Evolutionary conservation across 345 rosid species (phyloP), one percentile per base, ranked within the genome.

Genomic region (Citrus cavaleriei): DNA sequence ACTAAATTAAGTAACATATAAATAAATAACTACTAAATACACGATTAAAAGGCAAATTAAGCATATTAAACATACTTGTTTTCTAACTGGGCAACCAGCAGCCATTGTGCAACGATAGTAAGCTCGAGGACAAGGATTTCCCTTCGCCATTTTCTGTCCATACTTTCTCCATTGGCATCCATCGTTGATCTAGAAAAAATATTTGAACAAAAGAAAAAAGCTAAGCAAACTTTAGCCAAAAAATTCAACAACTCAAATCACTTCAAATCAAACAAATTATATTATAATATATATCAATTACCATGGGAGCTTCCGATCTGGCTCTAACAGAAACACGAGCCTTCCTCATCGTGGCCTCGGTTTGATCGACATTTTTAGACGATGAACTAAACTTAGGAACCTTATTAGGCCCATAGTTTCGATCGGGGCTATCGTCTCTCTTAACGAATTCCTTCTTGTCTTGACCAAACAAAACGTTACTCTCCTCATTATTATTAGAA

Each of bases 131-230:
- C 91, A 90, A 3, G 96, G 93, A 79, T 92, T 92, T 78, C 93
- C 96, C 65, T 92, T 92, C 0, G 93, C 96, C 92, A 89, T 89
- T 78, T 92, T 92, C 83, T 92, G 96, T 13, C 96, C 96, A 72
- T 90, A 92, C 73, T 92, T 90, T 71, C 93, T 75, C 96, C 96
- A 92, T 77, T 92, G 96, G 46, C 96, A 92, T 60, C 96, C 93
- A 82, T 92, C 96, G 14, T 87, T 85, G 35, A 92, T 90, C 96
- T 88, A 30, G 16, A 12, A 30, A 37, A 67, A 19, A 3, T 2
- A 14, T 49, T 51, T 51, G 6, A 72, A 66, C 25, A n/a, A 9
- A 24, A 35, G 21, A 6, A 13, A 13, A 24, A 77, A 38, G 42
- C 42, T 7, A 38, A 38, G 10, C 42, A 38, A 38, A 38, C 42